phyloP scores from a whole-genome alignment of 306 rosid genomes.

The Lathyrus tuberosus region DNA sequence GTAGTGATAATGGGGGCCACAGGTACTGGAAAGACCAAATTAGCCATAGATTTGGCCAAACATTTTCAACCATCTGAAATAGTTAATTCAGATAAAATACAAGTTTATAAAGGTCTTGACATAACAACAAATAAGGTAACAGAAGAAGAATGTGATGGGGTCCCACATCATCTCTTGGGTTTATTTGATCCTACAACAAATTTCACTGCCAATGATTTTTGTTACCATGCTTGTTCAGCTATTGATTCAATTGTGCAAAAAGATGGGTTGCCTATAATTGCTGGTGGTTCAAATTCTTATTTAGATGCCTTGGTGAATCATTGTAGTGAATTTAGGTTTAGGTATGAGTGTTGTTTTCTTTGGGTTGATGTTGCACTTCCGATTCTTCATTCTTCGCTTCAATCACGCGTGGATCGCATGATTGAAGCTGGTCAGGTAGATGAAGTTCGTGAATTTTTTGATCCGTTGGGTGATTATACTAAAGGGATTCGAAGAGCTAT shows the following conservation, averaged over 20 bases:
- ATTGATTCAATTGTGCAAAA: conserved; percentile 44
- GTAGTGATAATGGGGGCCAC: conserved; percentile 81
- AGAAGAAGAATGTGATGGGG: conserved; percentile 59
- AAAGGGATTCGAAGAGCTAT: conserved; percentile 49
- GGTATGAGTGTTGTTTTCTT: conserved; percentile 51
- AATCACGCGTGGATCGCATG: conserved; percentile 51
- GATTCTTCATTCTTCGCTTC: conserved; percentile 41
- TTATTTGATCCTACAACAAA: conserved; percentile 37
- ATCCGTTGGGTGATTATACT: conserved; percentile 37
- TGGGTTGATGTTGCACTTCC: conserved; percentile 50
- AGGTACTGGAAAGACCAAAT: conserved; percentile 77
- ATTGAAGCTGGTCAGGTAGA: conserved; percentile 44
- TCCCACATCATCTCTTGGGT: conserved; percentile 77
- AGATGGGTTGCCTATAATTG: conserved; percentile 49
- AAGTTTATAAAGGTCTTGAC: conserved; percentile 74
- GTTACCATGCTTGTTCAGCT: conserved; percentile 41
- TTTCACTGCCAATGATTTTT: conserved; percentile 48
- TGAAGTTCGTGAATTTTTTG: conserved; percentile 43
- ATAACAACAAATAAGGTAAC: conserved; percentile 75
- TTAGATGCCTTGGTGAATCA: conserved; percentile 43
- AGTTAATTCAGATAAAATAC: conserved; percentile 84
- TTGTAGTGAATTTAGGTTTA: conserved; percentile 31
- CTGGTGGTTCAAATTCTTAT: conserved; percentile 58
- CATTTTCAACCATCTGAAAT: conserved; percentile 63
- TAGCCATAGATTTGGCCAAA: conserved; percentile 75